Evolutionary conservation across 1,284 basidiomycete genomes (phyloP), one percentile per base, ranked within the genome.

Genomic region (Ganoderma resinaceum): DNA sequence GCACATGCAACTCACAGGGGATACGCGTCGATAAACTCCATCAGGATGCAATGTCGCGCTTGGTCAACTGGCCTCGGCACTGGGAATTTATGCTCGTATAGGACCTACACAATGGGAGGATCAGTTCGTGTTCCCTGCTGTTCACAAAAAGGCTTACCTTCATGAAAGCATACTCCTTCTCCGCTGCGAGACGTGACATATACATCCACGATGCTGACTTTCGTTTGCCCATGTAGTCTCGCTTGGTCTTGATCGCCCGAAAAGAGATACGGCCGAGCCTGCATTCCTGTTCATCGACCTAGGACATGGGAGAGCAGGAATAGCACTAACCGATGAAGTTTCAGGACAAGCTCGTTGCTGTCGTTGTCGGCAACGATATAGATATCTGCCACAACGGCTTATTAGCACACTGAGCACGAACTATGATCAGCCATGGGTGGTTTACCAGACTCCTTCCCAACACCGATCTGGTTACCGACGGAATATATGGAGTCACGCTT

Each of bases 191-290:
- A 35, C 97, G 89, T 64, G 95, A 97, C 95, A 99, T 96, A 82
- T 98, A 99, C 97, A 99, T 98, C 97, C 97, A 99, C 37, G 95
- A 97, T 0, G 97, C 97, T 42, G 93, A 95, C 81, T 96, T 96
- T 46, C 97, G 89, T 80, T 97, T 98, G 37, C 96, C 95, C 73
- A 99, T 85, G 80, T 99, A 99, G 79, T 99, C 98, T 72, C 97
- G 87, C 80, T 99, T 99, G 75, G 93, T 89, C 82, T 99, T 99
- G 83, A 99, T 97, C 0, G 95, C 91, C 63, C 97, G 91, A 83
- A 99, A 99, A 0, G 96, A 98, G 76, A 99, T 91, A 53, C 97
- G 92, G 33, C 97, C 97, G 40, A 99, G 87, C 58, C 97, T 97
- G 77, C 7, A 14, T 42, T 29, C 31, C 52, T 26, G 14, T 7